Evolutionary conservation across 2,329 filamentous ascomycete species (phyloP).

Genomic region (Triangularia setosa): DNA sequence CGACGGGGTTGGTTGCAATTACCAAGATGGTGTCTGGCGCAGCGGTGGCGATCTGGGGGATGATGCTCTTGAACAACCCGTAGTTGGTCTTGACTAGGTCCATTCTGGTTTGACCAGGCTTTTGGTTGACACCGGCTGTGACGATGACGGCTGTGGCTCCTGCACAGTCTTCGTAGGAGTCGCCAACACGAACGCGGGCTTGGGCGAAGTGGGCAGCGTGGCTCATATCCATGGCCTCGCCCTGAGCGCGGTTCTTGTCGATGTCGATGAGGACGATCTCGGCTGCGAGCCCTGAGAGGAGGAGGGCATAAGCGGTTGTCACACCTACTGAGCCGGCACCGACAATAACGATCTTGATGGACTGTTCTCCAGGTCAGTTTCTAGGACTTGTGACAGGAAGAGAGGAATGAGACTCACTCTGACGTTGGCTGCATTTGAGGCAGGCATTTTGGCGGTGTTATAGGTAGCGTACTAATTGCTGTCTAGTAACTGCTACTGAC

Average conservation of each 20-base stretch:
- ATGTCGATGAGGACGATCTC: slow-evolving; percentile 34
- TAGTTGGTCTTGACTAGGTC: slow-evolving; percentile 33
- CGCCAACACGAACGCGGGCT: slow-evolving; percentile 27
- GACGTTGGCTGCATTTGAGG: neutral
- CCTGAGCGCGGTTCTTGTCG: slow-evolving; percentile 28
- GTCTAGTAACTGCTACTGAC: neutral
- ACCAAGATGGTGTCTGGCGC: slow-evolving; percentile 31
- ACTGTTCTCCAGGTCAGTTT: slow-evolving; percentile 12
- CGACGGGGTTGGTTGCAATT: slow-evolving; percentile 33
- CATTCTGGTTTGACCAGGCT: slow-evolving; percentile 31
- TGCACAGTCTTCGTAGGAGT: slow-evolving; percentile 28
- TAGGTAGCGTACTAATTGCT: neutral
- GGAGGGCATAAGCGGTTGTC: slow-evolving; percentile 31
- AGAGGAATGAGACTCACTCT: neutral
- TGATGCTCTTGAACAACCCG: slow-evolving; percentile 28
- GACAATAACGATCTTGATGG: slow-evolving; percentile 29
- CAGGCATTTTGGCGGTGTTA: neutral
- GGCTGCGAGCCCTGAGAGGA: slow-evolving; percentile 29
- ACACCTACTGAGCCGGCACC: slow-evolving; percentile 31
- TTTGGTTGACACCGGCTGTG: slow-evolving; percentile 34
- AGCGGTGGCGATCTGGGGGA: slow-evolving; percentile 28
- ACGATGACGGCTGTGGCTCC: slow-evolving; percentile 31
- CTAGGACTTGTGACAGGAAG: neutral
- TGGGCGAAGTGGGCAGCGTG: slow-evolving; percentile 32
- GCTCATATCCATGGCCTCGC: slow-evolving; percentile 31